Percentiles rank a stretch among this genome's conserved stretches.
Evolutionary conservation across 331 rosid genomes (phyloP).

Genomic region (Arachis monticola): DNA sequence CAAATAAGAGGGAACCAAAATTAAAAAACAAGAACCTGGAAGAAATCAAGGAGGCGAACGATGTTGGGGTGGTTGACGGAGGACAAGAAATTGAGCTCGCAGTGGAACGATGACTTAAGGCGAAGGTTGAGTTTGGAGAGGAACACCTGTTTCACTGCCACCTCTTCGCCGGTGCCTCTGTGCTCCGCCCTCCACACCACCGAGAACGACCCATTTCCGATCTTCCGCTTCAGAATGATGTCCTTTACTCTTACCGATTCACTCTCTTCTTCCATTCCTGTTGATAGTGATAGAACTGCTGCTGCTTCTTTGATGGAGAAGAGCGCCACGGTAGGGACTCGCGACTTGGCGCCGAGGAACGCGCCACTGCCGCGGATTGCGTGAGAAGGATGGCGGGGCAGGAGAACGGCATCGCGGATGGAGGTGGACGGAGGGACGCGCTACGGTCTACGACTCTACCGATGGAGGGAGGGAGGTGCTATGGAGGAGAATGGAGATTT

Average conservation of each 20-base stretch:
- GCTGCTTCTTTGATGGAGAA: constrained; percentile 33
- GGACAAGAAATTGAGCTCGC: constrained; percentile 60
- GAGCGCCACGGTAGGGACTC: too few relatives aligned
- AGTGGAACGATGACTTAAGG: constrained; percentile 50
- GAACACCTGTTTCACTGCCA: constrained; percentile 61
- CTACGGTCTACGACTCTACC: too few relatives aligned
- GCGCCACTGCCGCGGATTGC: too few relatives aligned
- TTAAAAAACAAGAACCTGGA: constrained; percentile 44
- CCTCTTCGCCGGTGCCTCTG: constrained; percentile 39
- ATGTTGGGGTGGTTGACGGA: constrained; percentile 65
- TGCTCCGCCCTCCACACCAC: constrained; percentile 59
- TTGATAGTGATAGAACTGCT: background rate
- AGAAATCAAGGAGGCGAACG: constrained; percentile 51
- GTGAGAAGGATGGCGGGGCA: too few relatives aligned
- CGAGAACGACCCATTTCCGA: constrained; percentile 59
- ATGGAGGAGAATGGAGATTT: too few relatives aligned
- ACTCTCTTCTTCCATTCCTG: constrained; percentile 32
- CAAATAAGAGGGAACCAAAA: background rate
- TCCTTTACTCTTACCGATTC: constrained; percentile 28
- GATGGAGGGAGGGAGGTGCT: too few relatives aligned
- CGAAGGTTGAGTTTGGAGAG: constrained; percentile 55
- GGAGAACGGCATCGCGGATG: too few relatives aligned
- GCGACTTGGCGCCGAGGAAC: too few relatives aligned
- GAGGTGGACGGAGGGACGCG: too few relatives aligned
- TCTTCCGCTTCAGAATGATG: constrained; percentile 44